Base-by-base conservation (phyloP, 2,329 filamentous ascomycete species). In the Colletotrichum sp. region DNA sequence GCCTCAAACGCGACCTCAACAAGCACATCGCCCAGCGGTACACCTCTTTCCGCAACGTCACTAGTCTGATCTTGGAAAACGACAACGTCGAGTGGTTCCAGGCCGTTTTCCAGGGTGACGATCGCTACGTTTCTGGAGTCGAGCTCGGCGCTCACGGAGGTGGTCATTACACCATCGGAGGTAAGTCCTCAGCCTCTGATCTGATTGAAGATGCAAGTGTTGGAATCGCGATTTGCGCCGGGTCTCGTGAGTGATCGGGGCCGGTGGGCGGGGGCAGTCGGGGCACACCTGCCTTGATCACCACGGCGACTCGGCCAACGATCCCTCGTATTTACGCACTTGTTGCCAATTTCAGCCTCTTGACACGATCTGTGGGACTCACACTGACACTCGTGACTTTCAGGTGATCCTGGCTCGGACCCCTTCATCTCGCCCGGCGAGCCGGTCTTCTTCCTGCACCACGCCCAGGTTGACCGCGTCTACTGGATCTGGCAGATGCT, bases 401-500 rank as follows among this genome's bases (percentile, higher is more conserved):
- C 30, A 58, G 88, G 88, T 28, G 87, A 88, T 78, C 87, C 87
- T 16, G 87, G 86, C 28, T 82, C 84, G 67, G 87, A 89, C 76
- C 82, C 87, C 77, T 87, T 85, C 77, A 82, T 85, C 63, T 87
- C 85, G 6, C 83, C 87, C 2, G 82, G 85, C 8, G 87, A 88
- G 76, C 87, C 87, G 2, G 85, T 79, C 6, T 88, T 89, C 80
- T 88, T 83, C 67, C 79, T 87, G 12, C 87, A 89, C 75, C 87
- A 89, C 72, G 85, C 81, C 0, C 83, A 86, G 78, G 84, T 89
- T 66, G 87, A 88, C 74, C 83, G 87, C 18, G 81, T 87, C 70
- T 87, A 86, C 80, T 88, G 86, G 80, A 85, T 88, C 77, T 89
- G 87, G 87, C 87, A 88, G 81, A 58, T 86, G 71, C 83, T 86